Evolutionary conservation across 106 monocot genomes (phyloP).

Genomic region (Posidonia australis): DNA sequence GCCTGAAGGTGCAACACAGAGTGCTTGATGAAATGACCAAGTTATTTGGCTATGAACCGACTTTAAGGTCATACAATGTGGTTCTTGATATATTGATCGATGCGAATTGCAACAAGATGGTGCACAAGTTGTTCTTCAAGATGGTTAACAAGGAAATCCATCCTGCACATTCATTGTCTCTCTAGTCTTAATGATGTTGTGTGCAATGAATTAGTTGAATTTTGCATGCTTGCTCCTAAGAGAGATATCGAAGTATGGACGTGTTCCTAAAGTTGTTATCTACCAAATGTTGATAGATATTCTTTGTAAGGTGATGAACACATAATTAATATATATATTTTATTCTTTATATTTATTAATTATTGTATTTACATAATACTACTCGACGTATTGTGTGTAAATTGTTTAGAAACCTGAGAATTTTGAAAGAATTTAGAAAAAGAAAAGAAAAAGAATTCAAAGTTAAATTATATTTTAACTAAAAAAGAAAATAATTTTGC

Average conservation of each 20-base stretch:
- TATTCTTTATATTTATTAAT: too few species aligned
- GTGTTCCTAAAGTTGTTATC: conserved; percentile 53
- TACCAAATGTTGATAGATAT: conserved; percentile 73
- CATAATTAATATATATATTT: too few species aligned
- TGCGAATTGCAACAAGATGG: conserved; percentile 33
- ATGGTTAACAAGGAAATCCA: conserved; percentile 55
- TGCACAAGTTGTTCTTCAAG: conserved; percentile 33
- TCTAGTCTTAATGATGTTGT: conserved; percentile 55
- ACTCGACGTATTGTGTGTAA: too few species aligned
- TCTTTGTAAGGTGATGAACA: too few species aligned
- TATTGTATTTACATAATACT: too few species aligned
- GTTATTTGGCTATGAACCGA: conserved; percentile 33
- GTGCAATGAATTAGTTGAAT: conserved; percentile 35
- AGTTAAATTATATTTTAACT: too few species aligned
- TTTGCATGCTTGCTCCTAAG: conserved; percentile 54
- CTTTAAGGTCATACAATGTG: conserved; percentile 63
- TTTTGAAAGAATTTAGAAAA: too few species aligned
- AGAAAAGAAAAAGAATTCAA: too few species aligned
- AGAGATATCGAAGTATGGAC: conserved; percentile 62
- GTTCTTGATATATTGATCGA: conserved; percentile 48
- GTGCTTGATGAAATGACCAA: conserved; percentile 84
- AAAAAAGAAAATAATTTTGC: too few species aligned
- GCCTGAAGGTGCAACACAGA: conserved; percentile 35
- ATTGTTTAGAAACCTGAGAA: too few species aligned
- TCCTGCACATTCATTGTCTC: conserved; percentile 59